phyloP scores from a whole-genome alignment of 1,284 basidiomycete genomes.

The Megacollybia platyphylla region DNA sequence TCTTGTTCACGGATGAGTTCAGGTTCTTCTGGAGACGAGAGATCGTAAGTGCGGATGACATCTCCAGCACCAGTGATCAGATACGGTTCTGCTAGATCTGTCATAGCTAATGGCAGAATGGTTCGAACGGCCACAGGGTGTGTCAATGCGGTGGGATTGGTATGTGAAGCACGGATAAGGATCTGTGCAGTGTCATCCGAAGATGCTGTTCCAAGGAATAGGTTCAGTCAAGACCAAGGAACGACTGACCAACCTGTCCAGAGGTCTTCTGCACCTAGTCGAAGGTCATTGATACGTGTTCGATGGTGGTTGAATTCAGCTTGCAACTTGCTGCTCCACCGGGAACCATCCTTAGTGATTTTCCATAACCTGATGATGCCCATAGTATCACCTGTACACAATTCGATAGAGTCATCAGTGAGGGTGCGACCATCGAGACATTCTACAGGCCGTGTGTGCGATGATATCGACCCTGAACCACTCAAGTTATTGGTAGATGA shows the following conservation, averaged over 20 bases:
- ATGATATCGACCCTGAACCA: conserved; percentile 52
- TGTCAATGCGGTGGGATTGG: conserved; percentile 32
- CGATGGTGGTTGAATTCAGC: conserved; percentile 61
- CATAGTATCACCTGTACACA: conserved; percentile 82
- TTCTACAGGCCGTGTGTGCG: conserved; percentile 64
- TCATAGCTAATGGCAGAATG: conserved; percentile 54
- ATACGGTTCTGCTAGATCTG: conserved; percentile 52
- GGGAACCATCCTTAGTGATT: conserved; percentile 31
- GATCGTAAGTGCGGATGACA: conserved; percentile 61
- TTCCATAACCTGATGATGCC: conserved; percentile 71
- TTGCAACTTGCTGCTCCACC: conserved; percentile 41
- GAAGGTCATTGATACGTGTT: conserved; percentile 69
- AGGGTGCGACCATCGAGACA: conserved; percentile 36
- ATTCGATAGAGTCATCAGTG: conserved; percentile 29
- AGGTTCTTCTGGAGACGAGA: conserved; percentile 48
- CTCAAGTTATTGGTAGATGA: conserved; percentile 33
- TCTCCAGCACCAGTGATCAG: conserved; percentile 77
- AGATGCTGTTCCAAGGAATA: conserved; percentile 43
- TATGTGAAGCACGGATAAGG: conserved; percentile 17
- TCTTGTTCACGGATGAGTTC: conserved; percentile 60
- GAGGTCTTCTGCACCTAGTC: conserved; percentile 50
- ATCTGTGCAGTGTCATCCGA: conserved; percentile 75
- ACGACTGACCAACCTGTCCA: conserved; percentile 62
- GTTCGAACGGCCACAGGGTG: conserved; percentile 63
- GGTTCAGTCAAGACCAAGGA: neutral